These are phyloP conservation scores for Neurospora sp. DNA, from an alignment of 495 filamentous ascomycete genomes.

Conservation along the genomic window DNA sequence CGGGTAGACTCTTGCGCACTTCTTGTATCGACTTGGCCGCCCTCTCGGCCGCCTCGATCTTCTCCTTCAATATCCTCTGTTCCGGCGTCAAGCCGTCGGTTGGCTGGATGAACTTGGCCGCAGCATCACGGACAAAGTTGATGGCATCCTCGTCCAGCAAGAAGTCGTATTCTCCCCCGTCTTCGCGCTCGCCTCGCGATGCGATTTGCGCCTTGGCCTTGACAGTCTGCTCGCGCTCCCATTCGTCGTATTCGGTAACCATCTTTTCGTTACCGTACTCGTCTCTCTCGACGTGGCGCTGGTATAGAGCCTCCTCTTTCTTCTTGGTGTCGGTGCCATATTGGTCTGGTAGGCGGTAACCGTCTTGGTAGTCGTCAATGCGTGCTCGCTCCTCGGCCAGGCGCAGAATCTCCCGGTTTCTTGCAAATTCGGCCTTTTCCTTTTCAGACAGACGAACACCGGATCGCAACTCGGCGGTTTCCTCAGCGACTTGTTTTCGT, in stretches of 20 bases:
- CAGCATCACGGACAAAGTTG: constrained; percentile 71
- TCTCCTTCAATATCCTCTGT: constrained; percentile 63
- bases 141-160: constrained; percentile 87
- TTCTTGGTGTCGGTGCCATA: constrained; percentile 85
- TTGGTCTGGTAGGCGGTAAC: constrained; percentile 89
- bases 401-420: constrained; percentile 76
- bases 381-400: constrained; percentile 80
- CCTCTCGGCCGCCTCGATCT: constrained; percentile 78
- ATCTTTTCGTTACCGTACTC: constrained; percentile 82
- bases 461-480: constrained; percentile 68
- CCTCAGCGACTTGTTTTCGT: constrained; percentile 85
- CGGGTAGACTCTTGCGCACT: constrained; percentile 80
- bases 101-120: constrained; percentile 46
- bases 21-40: constrained; percentile 81
- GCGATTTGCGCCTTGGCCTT: constrained; percentile 85
- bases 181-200: constrained; percentile 52
- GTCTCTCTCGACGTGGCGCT: constrained; percentile 81
- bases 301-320: constrained; percentile 84
- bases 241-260: constrained; percentile 91
- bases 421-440: constrained; percentile 85
- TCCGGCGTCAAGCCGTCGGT: constrained; percentile 58
- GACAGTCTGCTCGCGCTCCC: constrained; percentile 83
- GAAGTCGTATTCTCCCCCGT: constrained; percentile 86
- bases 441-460: constrained; percentile 62
- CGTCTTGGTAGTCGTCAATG: constrained; percentile 88